A percentile compares a stretch with the other conserved stretches of the same genome.
These are phyloP conservation scores for Pseudogymnoascus sp. DNA, from an alignment of 2,329 filamentous ascomycete genomes.

Conservation along the genomic window DNA sequence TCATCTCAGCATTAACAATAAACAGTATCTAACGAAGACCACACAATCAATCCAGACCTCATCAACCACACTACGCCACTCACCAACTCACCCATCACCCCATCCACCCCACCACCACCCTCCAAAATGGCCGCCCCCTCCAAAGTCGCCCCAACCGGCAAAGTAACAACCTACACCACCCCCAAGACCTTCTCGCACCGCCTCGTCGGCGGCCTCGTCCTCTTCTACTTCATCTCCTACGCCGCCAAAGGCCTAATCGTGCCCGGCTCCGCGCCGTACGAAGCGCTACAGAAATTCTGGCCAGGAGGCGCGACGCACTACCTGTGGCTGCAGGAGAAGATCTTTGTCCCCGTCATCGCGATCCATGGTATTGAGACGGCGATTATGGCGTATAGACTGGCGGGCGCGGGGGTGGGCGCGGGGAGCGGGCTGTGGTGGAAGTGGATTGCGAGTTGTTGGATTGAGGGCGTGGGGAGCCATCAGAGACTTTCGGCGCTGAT, in stretches of 20 bases:
- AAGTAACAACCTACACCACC: neutral
- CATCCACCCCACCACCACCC: neutral
- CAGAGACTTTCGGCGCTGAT: slow-evolving; percentile 5
- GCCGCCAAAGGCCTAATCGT: neutral
- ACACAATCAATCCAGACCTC: neutral
- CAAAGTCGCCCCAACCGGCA: neutral
- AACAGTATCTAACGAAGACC: neutral
- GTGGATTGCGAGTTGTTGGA: slow-evolving; percentile 5
- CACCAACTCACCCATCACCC: neutral
- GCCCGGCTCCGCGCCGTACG: neutral
- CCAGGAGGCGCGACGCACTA: neutral
- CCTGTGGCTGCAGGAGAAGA: slow-evolving; percentile 4
- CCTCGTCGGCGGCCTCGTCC: neutral
- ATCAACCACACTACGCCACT: neutral
- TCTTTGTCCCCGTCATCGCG: neutral
- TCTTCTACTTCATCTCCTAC: slow-evolving; percentile 9
- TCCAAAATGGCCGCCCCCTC: neutral
- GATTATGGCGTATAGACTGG: neutral
- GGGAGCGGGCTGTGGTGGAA: slow-evolving; percentile 4
- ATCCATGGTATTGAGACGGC: slow-evolving; percentile 8
- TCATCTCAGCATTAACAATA: neutral
- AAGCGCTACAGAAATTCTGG: neutral
- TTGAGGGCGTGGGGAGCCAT: slow-evolving; percentile 4
- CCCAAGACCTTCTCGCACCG: neutral
- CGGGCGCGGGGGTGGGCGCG: neutral